Evolutionary conservation across 257 asterid genomes (phyloP).

Genomic region (Striga asiatica): DNA sequence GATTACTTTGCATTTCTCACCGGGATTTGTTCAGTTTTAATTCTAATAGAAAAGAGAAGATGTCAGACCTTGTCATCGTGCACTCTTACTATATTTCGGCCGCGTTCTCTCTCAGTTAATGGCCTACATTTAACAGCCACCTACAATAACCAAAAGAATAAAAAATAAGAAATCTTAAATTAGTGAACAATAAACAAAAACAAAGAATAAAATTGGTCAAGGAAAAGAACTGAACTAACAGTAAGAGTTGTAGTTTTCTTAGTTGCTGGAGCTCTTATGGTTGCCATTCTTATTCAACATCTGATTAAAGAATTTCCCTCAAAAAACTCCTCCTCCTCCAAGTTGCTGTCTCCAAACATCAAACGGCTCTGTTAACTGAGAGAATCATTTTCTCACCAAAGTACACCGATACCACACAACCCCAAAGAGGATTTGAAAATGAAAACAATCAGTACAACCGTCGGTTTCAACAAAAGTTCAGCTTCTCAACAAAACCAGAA

Average conservation of each 20-base stretch:
- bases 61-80: conserved; percentile 62
- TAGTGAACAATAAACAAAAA: neutral
- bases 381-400: neutral
- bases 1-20: conserved; percentile 16
- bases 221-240: conserved; percentile 27
- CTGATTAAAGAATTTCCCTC: conserved; percentile 23
- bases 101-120: conserved; percentile 51
- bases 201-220: neutral
- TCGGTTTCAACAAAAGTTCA: conserved; percentile 1
- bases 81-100: conserved; percentile 70
- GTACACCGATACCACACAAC: neutral
- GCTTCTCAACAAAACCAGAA: neutral
- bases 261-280: conserved; percentile 69
- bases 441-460: conserved; percentile 4
- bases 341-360: conserved; percentile 10
- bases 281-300: conserved; percentile 58
- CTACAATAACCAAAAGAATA: conserved; percentile 23
- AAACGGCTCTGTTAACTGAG: conserved; percentile 7
- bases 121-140: conserved; percentile 97
- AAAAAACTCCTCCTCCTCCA: neutral
- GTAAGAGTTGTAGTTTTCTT: conserved; percentile 68
- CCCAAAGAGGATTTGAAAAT: neutral
- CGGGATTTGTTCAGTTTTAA: neutral
- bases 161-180: conserved; percentile 5
- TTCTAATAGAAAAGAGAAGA: neutral